These are phyloP conservation scores for Psidium guajava DNA, from an alignment of 345 rosid species.

Conservation along the genomic window DNA sequence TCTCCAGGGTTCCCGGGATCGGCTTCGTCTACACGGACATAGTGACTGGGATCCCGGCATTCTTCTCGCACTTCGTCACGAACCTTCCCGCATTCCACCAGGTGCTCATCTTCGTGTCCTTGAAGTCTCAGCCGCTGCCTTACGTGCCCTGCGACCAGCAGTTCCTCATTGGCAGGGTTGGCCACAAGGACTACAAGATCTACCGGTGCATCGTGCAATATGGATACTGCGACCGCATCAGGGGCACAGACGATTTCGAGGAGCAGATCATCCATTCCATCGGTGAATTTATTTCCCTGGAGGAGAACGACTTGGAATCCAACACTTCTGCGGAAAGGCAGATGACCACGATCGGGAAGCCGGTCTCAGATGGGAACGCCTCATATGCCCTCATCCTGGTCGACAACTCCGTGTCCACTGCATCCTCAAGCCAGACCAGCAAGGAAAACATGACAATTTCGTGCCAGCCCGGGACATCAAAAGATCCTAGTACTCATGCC, in stretches of 20 bases:
- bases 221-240: slow-evolving; percentile 37
- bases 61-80: slow-evolving; percentile 48
- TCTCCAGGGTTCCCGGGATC: slow-evolving; percentile 54
- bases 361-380: not conserved
- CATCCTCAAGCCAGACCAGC: not conserved
- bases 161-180: slow-evolving; percentile 42
- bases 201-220: slow-evolving; percentile 47
- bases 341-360: slow-evolving; percentile 26
- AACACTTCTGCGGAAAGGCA: slow-evolving; percentile 17
- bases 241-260: slow-evolving; percentile 44
- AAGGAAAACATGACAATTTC: not conserved
- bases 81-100: slow-evolving; percentile 60
- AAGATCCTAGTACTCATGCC: not conserved
- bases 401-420: not conserved
- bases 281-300: slow-evolving; percentile 43
- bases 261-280: slow-evolving; percentile 37
- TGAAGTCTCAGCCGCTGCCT: slow-evolving; percentile 47
- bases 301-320: slow-evolving; percentile 29
- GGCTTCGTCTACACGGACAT: slow-evolving; percentile 42
- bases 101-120: slow-evolving; percentile 49
- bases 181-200: slow-evolving; percentile 24
- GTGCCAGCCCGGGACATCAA: not conserved
- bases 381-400: slow-evolving; percentile 13
- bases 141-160: slow-evolving; percentile 18
- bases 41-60: slow-evolving; percentile 43